These are phyloP conservation scores for Ceratocystis papillata DNA, from an alignment of 2,329 filamentous ascomycete species.

Conservation along the genomic window DNA sequence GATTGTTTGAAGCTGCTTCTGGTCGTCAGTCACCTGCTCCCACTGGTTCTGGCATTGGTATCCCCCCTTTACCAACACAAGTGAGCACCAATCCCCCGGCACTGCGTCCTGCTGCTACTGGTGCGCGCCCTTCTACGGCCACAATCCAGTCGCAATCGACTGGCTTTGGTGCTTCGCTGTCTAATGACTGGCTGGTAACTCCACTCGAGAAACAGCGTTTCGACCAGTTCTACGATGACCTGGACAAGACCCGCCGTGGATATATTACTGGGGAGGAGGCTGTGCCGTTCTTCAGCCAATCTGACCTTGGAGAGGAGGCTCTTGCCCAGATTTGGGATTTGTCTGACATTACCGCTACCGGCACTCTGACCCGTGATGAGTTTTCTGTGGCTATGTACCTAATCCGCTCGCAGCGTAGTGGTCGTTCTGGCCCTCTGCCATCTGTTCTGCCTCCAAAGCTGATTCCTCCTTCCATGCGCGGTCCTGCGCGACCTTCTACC, in stretches of 20 bases:
- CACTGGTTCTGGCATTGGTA: conserved; percentile 30
- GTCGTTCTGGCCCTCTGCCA: conserved; percentile 57
- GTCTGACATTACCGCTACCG: conserved; percentile 83
- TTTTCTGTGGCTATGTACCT: conserved; percentile 97
- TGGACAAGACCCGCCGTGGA: conserved; percentile 72
- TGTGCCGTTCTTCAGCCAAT: conserved; percentile 87
- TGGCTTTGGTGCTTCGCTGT: conserved; percentile 30
- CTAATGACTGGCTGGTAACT: conserved; percentile 66
- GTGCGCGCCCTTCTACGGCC: conserved; percentile 38
- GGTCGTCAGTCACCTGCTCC: conserved; percentile 50
- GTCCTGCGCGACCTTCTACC: conserved; percentile 42
- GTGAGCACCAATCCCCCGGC: conserved; percentile 58
- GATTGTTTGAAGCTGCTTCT: conserved; percentile 81
- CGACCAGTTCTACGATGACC: conserved; percentile 69
- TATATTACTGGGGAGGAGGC: conserved; percentile 90
- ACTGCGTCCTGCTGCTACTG: conserved; percentile 41
- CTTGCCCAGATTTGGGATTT: conserved; percentile 96
- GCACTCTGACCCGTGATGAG: conserved; percentile 73
- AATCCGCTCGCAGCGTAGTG: conserved; percentile 77
- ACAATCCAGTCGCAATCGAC: conserved; percentile 34
- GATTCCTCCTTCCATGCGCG: conserved; percentile 76
- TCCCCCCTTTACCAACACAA: conserved; percentile 56
- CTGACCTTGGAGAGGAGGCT: conserved; percentile 74
- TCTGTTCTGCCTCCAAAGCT: conserved; percentile 67
- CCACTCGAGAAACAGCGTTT: conserved; percentile 78